Evolutionary conservation across 306 rosid genomes (phyloP).

Genomic region (Begonia peltatifolia): DNA sequence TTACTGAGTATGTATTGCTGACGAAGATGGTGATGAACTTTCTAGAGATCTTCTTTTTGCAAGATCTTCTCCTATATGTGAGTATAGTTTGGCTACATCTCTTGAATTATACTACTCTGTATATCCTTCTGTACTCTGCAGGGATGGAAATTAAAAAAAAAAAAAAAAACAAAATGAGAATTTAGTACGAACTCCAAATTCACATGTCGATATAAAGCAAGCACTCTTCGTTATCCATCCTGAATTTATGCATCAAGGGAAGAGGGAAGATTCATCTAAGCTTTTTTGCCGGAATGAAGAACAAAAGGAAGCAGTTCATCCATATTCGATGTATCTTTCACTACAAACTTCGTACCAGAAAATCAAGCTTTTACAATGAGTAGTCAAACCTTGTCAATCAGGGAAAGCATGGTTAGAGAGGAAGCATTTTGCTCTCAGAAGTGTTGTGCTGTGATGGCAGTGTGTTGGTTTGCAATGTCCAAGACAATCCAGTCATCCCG

Average conservation of each 20-base stretch:
- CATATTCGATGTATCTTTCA: no score
- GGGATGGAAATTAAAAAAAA: background rate
- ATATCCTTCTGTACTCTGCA: slow-evolving; percentile 78
- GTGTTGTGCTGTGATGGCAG: slow-evolving; percentile 9
- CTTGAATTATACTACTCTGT: slow-evolving; percentile 41
- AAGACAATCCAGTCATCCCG: slow-evolving; percentile 12
- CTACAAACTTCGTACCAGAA: no score
- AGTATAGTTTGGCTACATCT: slow-evolving; percentile 81
- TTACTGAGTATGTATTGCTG: slow-evolving; percentile 78
- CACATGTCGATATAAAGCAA: no score
- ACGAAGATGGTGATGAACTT: no score
- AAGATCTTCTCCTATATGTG: slow-evolving; percentile 40
- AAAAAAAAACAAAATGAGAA: background rate
- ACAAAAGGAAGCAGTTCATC: no score
- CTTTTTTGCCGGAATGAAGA: no score
- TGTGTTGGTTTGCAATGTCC: slow-evolving; percentile 20
- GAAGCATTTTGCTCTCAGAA: slow-evolving; percentile 21
- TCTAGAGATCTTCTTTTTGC: no score
- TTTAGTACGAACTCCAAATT: background rate
- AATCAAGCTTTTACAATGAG: background rate
- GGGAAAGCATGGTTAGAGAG: slow-evolving; percentile 18
- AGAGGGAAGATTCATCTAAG: slow-evolving; percentile 22
- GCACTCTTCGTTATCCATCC: no score
- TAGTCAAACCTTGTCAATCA: slow-evolving; percentile 30
- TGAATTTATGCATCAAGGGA: no score